A percentile compares a stretch with the other conserved stretches of the same genome.
These are phyloP conservation scores for Xylaria acuta DNA, from an alignment of 495 filamentous ascomycete genomes.

Conservation along the genomic window DNA sequence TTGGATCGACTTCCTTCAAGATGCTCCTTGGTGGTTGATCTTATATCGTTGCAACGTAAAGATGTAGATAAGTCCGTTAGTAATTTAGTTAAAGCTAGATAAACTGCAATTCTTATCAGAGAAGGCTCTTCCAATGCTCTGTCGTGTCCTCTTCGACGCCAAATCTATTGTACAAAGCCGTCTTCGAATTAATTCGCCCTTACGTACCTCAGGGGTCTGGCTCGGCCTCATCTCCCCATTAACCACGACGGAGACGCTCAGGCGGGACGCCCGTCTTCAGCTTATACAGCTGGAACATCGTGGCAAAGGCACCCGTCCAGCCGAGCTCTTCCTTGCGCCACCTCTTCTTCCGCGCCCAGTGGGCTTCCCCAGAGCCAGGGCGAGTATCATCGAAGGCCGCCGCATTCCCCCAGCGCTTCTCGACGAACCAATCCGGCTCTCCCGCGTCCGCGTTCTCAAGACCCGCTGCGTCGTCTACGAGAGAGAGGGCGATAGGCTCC, in stretches of 20 bases:
- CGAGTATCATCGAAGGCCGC: neutral
- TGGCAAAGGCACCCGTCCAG: constrained; percentile 45
- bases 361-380: neutral
- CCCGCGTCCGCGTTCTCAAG: neutral
- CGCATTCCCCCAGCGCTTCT: constrained; percentile 35
- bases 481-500: neutral
- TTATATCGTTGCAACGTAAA: neutral
- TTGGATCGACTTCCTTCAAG: neutral
- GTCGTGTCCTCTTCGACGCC: neutral
- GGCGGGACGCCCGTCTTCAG: constrained; percentile 36
- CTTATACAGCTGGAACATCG: constrained; percentile 35
- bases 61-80: neutral
- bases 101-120: neutral
- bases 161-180: neutral
- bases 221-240: neutral
- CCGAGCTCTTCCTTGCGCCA: constrained; percentile 50
- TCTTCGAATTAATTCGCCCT: constrained; percentile 20
- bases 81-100: neutral
- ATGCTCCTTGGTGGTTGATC: neutral
- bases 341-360: constrained; percentile 37
- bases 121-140: neutral
- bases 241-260: neutral
- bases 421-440: constrained; percentile 43
- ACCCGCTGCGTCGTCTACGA: neutral
- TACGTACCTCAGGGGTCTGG: constrained; percentile 8